Evolutionary conservation across 2,329 filamentous ascomycete genomes (phyloP).

Genomic region (Nemania sp.): DNA sequence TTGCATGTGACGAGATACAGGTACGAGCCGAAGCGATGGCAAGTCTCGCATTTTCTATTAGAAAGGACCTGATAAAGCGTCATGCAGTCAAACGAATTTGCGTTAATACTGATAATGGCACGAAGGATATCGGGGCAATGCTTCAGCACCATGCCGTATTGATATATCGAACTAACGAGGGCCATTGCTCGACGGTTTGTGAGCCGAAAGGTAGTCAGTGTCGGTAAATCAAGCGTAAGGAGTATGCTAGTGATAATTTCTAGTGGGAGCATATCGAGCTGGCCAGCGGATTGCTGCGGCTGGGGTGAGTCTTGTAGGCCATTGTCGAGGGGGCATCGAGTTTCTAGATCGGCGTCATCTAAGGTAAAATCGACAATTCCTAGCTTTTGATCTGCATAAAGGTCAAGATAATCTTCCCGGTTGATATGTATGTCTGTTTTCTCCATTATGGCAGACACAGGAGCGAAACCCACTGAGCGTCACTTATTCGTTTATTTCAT

Average conservation of each 20-base stretch:
- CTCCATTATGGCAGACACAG: not conserved
- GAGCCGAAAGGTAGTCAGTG: constrained; percentile 52
- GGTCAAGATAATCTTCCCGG: not conserved
- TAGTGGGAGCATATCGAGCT: constrained; percentile 47
- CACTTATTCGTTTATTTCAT: too few relatives aligned
- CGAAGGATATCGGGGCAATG: constrained; percentile 25
- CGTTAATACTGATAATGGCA: constrained; percentile 23
- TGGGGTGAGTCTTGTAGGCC: constrained; percentile 2
- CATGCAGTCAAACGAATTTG: constrained; percentile 11
- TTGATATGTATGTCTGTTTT: not conserved
- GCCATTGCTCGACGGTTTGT: constrained; percentile 47
- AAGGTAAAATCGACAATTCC: not conserved
- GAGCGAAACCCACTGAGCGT: too few relatives aligned
- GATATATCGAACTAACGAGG: constrained; percentile 15
- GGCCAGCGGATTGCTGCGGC: constrained; percentile 33
- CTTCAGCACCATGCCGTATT: constrained; percentile 20
- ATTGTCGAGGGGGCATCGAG: constrained; percentile 25
- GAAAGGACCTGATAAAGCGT: constrained; percentile 12
- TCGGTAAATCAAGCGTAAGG: constrained; percentile 48
- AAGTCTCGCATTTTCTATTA: not conserved
- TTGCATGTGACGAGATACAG: not conserved
- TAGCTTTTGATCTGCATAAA: not conserved
- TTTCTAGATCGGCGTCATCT: constrained; percentile 14
- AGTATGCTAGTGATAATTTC: constrained; percentile 50
- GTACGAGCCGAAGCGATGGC: not conserved